Evolutionary conservation across 352 stramenopile genomes (phyloP), one percentile per base, ranked within the genome.

Genomic region (Phytopythium montanum): DNA sequence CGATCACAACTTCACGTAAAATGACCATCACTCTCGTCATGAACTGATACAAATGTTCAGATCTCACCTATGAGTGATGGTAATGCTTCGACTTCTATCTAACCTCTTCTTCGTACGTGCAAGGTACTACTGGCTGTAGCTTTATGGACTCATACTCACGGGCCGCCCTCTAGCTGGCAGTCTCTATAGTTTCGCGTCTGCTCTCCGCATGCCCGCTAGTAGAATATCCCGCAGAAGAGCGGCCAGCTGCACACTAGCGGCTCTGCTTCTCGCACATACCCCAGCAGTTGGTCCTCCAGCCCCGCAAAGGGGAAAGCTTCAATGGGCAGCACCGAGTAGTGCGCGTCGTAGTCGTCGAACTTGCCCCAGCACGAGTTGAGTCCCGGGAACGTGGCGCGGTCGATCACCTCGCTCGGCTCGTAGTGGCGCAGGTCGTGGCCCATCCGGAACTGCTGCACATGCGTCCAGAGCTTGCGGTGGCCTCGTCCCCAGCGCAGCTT

Each of bases 341-440:
- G 66, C 29, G 83, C 73, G 54, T 87, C 77, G 3, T 79, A 60
- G 53, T 85, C 85, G 54, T 79, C 72, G 19, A 76, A 55, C 60
- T 87, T 87, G 36, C 80, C 80, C 52, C 87, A 90, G 51, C 77
- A 90, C 0, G 76, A 69, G 50, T 81, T 81, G 52, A 88, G 87
- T 59, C 83, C 67, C 26, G 77, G 75, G 55, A 87, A 90, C 0
- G 78, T 73, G 44, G 78, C 76, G 44, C 79, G 75, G 64, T 81
- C 75, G 29, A 85, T 79, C 23, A 85, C 69, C 54, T 90, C 66
- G 70, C 60, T 87, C 81, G 85, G 75, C 64, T 79, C 65, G 54
- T 88, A 88, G 36, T 62, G 66, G 0, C 72, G 64, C 6, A 79
- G 53, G 34, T 77, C 67, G 54, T 69, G 65, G 46, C 66, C 64